A percentile compares a stretch with the other conserved stretches of the same genome.
These are phyloP conservation scores for Usnea hakonensis DNA, from an alignment of 495 filamentous ascomycete genomes.

Conservation along the genomic window DNA sequence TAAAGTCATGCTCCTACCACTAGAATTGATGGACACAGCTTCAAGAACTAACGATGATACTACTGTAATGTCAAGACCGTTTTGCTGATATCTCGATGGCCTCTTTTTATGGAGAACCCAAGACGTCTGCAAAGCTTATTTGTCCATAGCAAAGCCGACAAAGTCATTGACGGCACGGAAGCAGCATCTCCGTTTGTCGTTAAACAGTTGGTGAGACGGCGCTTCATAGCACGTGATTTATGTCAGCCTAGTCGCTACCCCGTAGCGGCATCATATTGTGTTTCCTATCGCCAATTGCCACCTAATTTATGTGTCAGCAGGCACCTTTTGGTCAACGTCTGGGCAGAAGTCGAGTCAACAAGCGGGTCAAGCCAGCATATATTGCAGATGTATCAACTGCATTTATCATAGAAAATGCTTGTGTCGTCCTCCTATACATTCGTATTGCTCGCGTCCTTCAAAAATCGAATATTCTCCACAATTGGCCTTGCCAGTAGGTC, in stretches of 20 bases:
- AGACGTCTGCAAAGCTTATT: not conserved
- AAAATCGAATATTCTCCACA: no score
- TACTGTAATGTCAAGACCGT: not conserved
- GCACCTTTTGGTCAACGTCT: not conserved
- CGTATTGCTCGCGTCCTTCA: no score
- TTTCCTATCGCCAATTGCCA: no score
- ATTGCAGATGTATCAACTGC: not conserved
- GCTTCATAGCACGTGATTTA: not conserved
- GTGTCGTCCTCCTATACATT: not conserved
- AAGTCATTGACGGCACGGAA: not conserved
- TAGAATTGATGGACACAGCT: not conserved
- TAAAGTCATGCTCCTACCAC: not conserved
- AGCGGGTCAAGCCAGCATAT: not conserved
- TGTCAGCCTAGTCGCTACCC: not conserved
- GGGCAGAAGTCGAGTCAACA: not conserved
- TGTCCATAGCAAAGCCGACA: not conserved
- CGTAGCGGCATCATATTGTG: not conserved
- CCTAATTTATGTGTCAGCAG: not conserved
- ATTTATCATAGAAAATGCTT: not conserved
- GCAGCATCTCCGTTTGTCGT: not conserved
- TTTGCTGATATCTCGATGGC: not conserved
- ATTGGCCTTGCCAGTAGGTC: no score
- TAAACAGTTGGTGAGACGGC: not conserved
- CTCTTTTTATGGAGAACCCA: not conserved
- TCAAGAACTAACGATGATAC: not conserved